Evolutionary conservation across 805 yeast species (phyloP).

Genomic region (Candida hispaniensis): DNA sequence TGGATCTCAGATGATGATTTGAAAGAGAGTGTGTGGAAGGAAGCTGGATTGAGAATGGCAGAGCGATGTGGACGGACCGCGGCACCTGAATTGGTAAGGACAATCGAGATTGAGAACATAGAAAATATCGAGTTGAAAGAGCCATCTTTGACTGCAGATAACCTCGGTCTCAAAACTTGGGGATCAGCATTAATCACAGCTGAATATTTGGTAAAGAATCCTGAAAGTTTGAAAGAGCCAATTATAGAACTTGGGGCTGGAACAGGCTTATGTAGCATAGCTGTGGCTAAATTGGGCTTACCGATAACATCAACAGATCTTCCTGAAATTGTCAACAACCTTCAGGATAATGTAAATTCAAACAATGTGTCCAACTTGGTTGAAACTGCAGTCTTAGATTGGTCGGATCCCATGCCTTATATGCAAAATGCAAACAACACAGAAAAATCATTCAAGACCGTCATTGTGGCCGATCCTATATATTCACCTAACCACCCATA

Average conservation of each 20-base stretch:
- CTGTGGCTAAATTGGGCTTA: conserved; percentile 45
- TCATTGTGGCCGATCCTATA: conserved; percentile 79
- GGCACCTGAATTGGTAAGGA: conserved; percentile 57
- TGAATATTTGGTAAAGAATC: conserved; percentile 32
- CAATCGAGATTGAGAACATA: conserved; percentile 38
- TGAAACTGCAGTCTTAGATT: conserved; percentile 52
- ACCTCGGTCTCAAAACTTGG: conserved; percentile 90
- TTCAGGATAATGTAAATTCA: conserved; percentile 45
- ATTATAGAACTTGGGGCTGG: conserved; percentile 80
- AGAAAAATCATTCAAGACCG: conserved; percentile 41
- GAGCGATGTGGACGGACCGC: conserved; percentile 82
- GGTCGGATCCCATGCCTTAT: conserved; percentile 49
- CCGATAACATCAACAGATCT: conserved; percentile 59
- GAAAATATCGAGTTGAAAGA: conserved; percentile 42
- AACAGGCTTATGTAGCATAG: conserved; percentile 82
- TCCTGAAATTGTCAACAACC: conserved; percentile 62
- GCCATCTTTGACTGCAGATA: conserved; percentile 80
- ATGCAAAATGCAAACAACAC: conserved; percentile 22
- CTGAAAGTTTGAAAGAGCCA: conserved; percentile 22
- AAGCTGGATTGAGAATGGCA: conserved; percentile 56
- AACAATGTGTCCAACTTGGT: conserved; percentile 33
- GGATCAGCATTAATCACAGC: conserved; percentile 76
- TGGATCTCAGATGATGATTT: conserved; percentile 35
- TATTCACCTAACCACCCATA: conserved; percentile 75
- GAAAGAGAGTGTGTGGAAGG: conserved; percentile 35